Conservation (phyloP, 1,284 basidiomycete genomes). For the Pascua sp. region DNA sequence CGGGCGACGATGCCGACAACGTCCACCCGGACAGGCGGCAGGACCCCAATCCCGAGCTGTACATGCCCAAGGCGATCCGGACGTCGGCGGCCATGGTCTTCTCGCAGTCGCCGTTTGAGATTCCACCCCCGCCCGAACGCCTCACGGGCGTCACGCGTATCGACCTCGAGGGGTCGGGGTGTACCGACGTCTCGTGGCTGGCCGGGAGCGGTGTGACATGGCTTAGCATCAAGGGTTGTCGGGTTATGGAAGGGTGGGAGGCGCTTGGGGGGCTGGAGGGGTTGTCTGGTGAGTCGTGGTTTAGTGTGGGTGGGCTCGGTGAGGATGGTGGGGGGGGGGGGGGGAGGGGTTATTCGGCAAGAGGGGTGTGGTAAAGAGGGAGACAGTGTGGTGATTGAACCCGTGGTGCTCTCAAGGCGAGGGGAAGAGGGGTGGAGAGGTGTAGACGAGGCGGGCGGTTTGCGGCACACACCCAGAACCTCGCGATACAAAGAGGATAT, state of each 20-base stretch:
- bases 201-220: slow-evolving; percentile 32
- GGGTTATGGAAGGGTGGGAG: slow-evolving; percentile 37
- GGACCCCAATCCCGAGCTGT: slow-evolving; percentile 31
- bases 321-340: not conserved
- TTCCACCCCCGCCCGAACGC: slow-evolving; percentile 32
- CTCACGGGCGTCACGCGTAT: slow-evolving; percentile 33
- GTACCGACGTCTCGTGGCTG: slow-evolving; percentile 37
- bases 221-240: slow-evolving; percentile 39
- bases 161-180: slow-evolving; percentile 37
- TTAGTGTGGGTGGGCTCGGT: not conserved
- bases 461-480: no score
- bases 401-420: no score
- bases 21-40: slow-evolving; percentile 4
- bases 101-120: slow-evolving; percentile 25
- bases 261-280: slow-evolving; percentile 32
- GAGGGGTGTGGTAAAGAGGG: no score
- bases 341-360: no score
- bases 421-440: no score
- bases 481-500: no score
- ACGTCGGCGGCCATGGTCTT: slow-evolving; percentile 36
- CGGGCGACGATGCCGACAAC: not conserved
- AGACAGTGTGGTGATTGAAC: no score
- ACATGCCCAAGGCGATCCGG: slow-evolving; percentile 43
- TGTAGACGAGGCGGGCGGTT: no score
- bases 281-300: slow-evolving; percentile 38